Evolutionary conservation across 208 protist genomes (phyloP), one percentile per base, ranked within the genome.

Genomic region (Acanthamoeba triangularis): DNA sequence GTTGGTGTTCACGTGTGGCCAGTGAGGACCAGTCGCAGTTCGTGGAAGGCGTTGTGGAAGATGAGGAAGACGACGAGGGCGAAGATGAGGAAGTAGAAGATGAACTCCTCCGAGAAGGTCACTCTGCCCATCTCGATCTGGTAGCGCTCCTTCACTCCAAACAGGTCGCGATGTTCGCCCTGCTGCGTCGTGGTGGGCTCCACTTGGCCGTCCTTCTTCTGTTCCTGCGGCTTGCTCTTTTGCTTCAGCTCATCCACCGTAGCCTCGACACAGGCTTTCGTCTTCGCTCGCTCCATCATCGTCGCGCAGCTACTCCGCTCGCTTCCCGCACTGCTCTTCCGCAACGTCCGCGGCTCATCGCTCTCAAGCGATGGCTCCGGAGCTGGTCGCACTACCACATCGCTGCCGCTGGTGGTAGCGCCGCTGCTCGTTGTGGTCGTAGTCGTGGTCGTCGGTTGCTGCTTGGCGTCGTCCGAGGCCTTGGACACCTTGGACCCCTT

Each of bases 31-130:
- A 85, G 44, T 41, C 30, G 35, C 37, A 85, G 78, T 41, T 85
- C 78, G 78, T 85, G 78, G 20, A 85, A 14, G n/a, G 47, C 78
- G 47, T 59, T 85, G 78, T 59, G 13, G 78, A 85, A 85, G 47
- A 85, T 85, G 78, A 85, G 41, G 78, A 85, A 56, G 28, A 85
- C 78, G 28, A 85, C 44, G 28, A 85, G 78, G 25, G 11, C 25
- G 23, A 85, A 85, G 44, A 85, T 59, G 44, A 85, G 78, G 78
- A 85, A 85, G 47, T 85, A 85, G 44, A 85, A 85, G 41, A 85
- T 28, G 47, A 85, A 85, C 30, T 85, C 78, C 47, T 85, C 78
- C 47, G 78, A 85, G 78, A 85, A 85, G 44, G 44, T 85, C 41
- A 85, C 47, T 14, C 25, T 28, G 35, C 78, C 78, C 44, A 25